Percentiles rank a stretch among this genome's conserved stretches.
Evolutionary conservation across 2,329 filamentous ascomycete species (phyloP).

Genomic region (Ophiostoma perfectum): DNA sequence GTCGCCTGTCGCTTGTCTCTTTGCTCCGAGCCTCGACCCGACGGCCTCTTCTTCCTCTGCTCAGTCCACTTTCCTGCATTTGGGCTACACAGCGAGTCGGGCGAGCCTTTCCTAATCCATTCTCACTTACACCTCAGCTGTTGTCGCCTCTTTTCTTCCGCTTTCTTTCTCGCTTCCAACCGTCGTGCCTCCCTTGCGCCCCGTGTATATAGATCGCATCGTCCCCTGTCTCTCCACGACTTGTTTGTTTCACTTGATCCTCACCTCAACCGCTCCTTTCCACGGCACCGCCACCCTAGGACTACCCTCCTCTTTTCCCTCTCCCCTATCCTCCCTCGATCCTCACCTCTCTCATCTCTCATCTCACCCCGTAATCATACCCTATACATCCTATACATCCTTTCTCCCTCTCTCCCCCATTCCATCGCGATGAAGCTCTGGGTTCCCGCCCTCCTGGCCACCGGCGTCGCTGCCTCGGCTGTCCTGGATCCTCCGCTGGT

Average conservation of each 20-base stretch:
- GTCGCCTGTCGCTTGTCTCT: neutral
- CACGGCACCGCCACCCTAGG: neutral
- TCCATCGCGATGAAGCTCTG: constrained; percentile 25
- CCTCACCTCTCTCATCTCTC: neutral
- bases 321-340: neutral
- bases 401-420: neutral
- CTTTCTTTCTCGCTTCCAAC: constrained; percentile 4
- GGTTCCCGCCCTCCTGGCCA: constrained; percentile 19
- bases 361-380: neutral
- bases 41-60: constrained; percentile 2
- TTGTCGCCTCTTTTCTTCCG: neutral
- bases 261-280: constrained; percentile 4
- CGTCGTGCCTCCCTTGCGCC: neutral
- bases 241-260: constrained; percentile 1
- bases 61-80: constrained; percentile 13
- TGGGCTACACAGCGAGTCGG: neutral
- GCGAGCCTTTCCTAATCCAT: neutral
- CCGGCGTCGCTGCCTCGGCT: constrained; percentile 22
- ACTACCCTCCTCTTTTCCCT: neutral
- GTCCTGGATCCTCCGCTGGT: constrained; percentile 21
- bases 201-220: constrained; percentile 1
- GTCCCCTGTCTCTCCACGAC: neutral
- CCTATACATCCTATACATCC: neutral
- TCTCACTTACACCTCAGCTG: constrained; percentile 11
- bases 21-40: constrained; percentile 10